These are phyloP conservation scores for Penstemon eatonii DNA, from an alignment of 257 asterid genomes.

Conservation along the genomic window DNA sequence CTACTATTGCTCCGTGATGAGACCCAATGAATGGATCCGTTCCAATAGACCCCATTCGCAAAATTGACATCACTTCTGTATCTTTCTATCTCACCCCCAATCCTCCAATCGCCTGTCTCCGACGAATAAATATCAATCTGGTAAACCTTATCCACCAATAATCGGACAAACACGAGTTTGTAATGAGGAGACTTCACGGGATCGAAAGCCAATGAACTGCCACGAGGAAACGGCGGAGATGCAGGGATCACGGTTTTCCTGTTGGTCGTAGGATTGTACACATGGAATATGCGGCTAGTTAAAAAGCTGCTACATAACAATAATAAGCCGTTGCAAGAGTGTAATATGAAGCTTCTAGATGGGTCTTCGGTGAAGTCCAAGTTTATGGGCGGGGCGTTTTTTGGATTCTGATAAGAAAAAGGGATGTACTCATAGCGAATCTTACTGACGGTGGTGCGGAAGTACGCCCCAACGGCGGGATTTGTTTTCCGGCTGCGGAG, in stretches of 20 bases:
- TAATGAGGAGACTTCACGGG: conserved; percentile 31
- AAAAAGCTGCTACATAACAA: not conserved
- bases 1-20: not conserved
- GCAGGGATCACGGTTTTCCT: not conserved
- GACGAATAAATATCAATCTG: conserved; percentile 32
- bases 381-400: not conserved
- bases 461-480: conserved; percentile 14
- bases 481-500: conserved; percentile 5
- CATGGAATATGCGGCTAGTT: not conserved
- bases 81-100: conserved; percentile 5
- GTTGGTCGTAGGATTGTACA: conserved; percentile 32
- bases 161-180: conserved; percentile 24
- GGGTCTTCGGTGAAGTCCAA: not conserved
- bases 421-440: conserved; percentile 7
- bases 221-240: not conserved
- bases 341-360: not conserved
- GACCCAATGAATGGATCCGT: conserved; percentile 23
- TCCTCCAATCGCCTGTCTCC: conserved; percentile 26
- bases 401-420: not conserved
- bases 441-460: too few species aligned
- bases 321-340: conserved; percentile 33
- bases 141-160: not conserved
- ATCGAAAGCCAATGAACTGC: conserved; percentile 30
- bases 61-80: not conserved
- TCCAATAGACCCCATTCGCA: conserved; percentile 7